phyloP scores from a whole-genome alignment of 192 early-diverging fungal species.

The Umbelopsis ramanniana region DNA sequence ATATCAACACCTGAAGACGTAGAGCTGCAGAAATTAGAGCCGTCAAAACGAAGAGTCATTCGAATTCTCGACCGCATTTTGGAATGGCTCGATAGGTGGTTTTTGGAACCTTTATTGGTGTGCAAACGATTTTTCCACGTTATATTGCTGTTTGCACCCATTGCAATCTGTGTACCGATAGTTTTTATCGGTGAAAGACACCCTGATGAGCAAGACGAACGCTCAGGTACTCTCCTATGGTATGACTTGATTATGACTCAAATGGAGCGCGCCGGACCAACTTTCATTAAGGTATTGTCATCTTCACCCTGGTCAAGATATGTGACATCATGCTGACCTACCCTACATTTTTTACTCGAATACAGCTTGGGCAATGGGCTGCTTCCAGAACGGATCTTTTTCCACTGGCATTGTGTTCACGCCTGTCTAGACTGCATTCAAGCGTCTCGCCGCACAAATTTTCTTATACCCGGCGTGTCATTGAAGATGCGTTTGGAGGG shows the following conservation, averaged over 20 bases:
- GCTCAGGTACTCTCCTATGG: constrained; percentile 80
- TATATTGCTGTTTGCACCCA: constrained; percentile 71
- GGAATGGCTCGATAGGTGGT: constrained; percentile 47
- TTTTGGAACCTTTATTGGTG: constrained; percentile 58
- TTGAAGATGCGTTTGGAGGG: constrained; percentile 70
- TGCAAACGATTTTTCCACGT: constrained; percentile 66
- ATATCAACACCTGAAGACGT: constrained; percentile 15
- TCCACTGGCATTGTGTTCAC: constrained; percentile 70
- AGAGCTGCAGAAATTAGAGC: not conserved
- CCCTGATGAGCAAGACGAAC: constrained; percentile 53
- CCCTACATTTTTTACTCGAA: not conserved
- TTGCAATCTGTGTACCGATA: constrained; percentile 59
- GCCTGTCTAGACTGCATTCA: constrained; percentile 82
- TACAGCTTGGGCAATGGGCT: constrained; percentile 89
- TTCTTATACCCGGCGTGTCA: constrained; percentile 59
- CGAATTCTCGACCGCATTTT: constrained; percentile 27
- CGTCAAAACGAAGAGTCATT: not conserved
- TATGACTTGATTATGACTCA: constrained; percentile 75
- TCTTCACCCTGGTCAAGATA: not conserved
- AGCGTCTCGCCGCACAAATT: constrained; percentile 80
- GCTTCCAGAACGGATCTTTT: constrained; percentile 91
- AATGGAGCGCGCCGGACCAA: constrained; percentile 89
- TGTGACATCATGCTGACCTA: not conserved
- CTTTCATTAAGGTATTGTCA: constrained; percentile 85
- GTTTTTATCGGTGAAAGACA: constrained; percentile 59